Conservation (phyloP, 2,329 filamentous ascomycete species). For the Beauveria brongniartii region DNA sequence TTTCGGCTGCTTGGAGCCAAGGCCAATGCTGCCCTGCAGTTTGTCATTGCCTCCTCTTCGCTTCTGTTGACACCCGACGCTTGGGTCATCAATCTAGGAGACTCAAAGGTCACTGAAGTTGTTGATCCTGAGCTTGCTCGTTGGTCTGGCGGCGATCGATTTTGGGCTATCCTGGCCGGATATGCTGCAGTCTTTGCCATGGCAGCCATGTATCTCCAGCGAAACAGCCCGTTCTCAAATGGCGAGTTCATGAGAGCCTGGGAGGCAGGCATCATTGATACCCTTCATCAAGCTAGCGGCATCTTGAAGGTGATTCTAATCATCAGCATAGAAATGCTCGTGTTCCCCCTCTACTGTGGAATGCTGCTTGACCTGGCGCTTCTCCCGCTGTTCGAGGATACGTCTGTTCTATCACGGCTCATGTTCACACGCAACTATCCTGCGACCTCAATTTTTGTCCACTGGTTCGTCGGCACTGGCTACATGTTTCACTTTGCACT, state of each 20-base stretch:
- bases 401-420: slow-evolving; percentile 68
- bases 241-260: slow-evolving; percentile 48
- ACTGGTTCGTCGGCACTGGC: slow-evolving; percentile 97
- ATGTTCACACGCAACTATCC: slow-evolving; percentile 72
- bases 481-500: slow-evolving; percentile 99
- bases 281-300: slow-evolving; percentile 85
- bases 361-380: slow-evolving; percentile 82
- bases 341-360: slow-evolving; percentile 93
- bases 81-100: slow-evolving; percentile 51
- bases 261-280: slow-evolving; percentile 74
- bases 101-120: slow-evolving; percentile 27
- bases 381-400: slow-evolving; percentile 77
- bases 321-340: slow-evolving; percentile 98
- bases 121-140: slow-evolving; percentile 53
- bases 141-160: slow-evolving; percentile 59
- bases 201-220: slow-evolving; percentile 71
- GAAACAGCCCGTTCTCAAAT: slow-evolving; percentile 59
- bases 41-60: slow-evolving; percentile 12
- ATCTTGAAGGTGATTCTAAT: slow-evolving; percentile 97
- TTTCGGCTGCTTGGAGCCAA: background rate
- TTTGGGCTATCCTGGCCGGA: slow-evolving; percentile 68
- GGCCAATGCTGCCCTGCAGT: background rate
- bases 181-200: slow-evolving; percentile 69
- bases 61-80: slow-evolving; percentile 38
- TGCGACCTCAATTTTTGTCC: slow-evolving; percentile 86